Percentiles rank a stretch among this genome's conserved stretches.
Evolutionary conservation across 2,329 filamentous ascomycete species (phyloP).

Genomic region (Penicillium hesseltinei): DNA sequence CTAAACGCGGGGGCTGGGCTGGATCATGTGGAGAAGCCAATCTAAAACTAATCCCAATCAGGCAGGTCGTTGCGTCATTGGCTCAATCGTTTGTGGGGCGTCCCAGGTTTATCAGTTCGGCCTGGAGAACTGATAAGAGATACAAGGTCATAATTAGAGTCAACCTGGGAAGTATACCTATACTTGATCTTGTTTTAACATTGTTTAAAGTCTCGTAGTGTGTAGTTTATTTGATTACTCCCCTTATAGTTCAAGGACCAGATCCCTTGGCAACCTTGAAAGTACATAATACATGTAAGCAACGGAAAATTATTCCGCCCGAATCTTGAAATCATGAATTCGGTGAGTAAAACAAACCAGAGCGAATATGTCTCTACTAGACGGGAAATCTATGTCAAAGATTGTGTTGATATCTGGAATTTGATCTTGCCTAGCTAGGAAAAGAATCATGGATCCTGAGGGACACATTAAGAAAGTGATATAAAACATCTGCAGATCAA

Average conservation of each 20-base stretch:
- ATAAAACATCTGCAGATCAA: not conserved
- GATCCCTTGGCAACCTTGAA: not conserved
- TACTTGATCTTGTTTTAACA: not conserved
- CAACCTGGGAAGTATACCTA: not conserved
- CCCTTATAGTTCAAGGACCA: not conserved
- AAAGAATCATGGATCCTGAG: not conserved
- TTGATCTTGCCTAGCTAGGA: not conserved
- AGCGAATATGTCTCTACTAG: too few species aligned
- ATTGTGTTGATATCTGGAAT: not conserved
- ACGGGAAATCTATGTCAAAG: not conserved
- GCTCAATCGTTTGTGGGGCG: not conserved
- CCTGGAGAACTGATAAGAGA: conserved; percentile 1
- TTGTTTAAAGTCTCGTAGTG: not conserved
- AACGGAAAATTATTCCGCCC: not conserved
- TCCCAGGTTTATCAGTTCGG: not conserved
- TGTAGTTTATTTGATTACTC: not conserved
- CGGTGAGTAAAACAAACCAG: too few species aligned
- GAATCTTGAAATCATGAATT: too few species aligned
- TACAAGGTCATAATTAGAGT: not conserved
- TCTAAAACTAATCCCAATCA: conserved; percentile 10
- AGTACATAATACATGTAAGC: not conserved
- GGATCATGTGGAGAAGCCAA: conserved; percentile 15
- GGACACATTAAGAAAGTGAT: not conserved
- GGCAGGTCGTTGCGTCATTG: conserved; percentile 13
- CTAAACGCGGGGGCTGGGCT: conserved; percentile 10